A percentile compares a stretch with the other conserved stretches of the same genome.
Evolutionary conservation across 169 alveolate species (phyloP).

Genomic region (Eimeria sp.): DNA sequence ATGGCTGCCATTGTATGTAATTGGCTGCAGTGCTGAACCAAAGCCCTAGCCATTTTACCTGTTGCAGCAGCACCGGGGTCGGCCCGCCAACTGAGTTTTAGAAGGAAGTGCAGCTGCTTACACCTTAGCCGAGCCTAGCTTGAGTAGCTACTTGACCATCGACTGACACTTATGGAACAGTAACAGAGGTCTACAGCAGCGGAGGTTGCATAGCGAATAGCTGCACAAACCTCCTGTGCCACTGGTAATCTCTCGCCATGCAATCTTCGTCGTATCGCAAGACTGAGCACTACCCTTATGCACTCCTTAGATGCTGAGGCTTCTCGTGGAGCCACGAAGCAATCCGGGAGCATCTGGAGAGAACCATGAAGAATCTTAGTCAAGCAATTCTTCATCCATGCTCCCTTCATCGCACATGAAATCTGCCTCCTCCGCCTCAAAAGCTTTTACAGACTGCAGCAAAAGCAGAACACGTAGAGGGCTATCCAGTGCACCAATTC

Average conservation of each 20-base stretch:
- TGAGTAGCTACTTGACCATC: neutral
- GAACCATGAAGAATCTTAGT: neutral
- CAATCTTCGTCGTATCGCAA: neutral
- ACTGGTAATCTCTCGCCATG: neutral
- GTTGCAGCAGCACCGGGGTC: neutral
- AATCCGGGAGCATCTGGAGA: neutral
- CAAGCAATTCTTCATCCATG: conserved; percentile 62
- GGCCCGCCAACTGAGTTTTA: neutral
- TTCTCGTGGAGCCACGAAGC: neutral
- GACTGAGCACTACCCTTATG: neutral
- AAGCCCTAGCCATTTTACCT: neutral
- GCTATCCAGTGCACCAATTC: neutral
- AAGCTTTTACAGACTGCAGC: conserved; percentile 68
- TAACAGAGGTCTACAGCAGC: neutral
- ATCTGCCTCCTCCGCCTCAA: conserved; percentile 51
- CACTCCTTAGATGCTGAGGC: neutral
- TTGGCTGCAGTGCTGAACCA: conserved; percentile 2
- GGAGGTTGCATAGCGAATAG: neutral
- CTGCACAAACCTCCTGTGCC: neutral
- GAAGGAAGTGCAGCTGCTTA: neutral
- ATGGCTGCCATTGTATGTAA: neutral
- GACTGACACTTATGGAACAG: neutral
- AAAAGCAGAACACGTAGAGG: neutral
- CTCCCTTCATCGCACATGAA: conserved; percentile 63
- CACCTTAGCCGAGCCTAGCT: neutral